Evolutionary conservation across 441 rosid genomes (phyloP), one percentile per base, ranked within the genome.

Genomic region (Erodium trifolium): DNA sequence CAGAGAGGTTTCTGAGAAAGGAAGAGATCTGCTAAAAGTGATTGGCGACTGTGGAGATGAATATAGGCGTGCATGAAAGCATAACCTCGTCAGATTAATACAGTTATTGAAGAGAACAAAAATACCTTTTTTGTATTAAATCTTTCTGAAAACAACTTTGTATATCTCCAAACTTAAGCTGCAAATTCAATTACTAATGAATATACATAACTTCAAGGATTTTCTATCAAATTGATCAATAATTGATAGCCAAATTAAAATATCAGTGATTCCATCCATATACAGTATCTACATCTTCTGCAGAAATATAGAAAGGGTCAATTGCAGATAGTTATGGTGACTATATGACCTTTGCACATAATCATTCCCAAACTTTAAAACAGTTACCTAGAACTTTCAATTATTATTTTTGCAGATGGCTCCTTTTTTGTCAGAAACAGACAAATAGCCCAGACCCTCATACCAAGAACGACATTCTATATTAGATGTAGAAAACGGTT

Each of bases 11-110:
- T 75, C 91, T 2, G 74, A 69, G 41, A 80, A 78, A 71, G 93
- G 99, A 45, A 93, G 84, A 72, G 85, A 91, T 82, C 81, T 93
- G 65, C 82, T 89, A 53, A 74, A 77, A 83, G 89, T 87, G 77
- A 93, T 93, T 12, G 99, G 99, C 43, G 99, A 91, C 68, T 91
- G 96, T 63, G 99, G 99, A 31, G 99, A 91, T 39, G 99, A 93
- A 80, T 87, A 89, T 71, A 49, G 95, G 75, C 84, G 86, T 43
- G 11, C 17, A 9, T 77, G 78, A 71, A 18, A 60, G 29, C 65
- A 23, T 60, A 27, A 65, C 8, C 18, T 31, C 37, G 27, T 65
- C 47, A 17, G 37, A 5, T 65, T 65, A 14, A 9, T 14, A 37
- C 14, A 35, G 37, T 60, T 34, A 13, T 65, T 65, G 2, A 7